These are phyloP conservation scores for Mycena vitilis DNA, from an alignment of 768 basidiomycete genomes.

Conservation along the genomic window DNA sequence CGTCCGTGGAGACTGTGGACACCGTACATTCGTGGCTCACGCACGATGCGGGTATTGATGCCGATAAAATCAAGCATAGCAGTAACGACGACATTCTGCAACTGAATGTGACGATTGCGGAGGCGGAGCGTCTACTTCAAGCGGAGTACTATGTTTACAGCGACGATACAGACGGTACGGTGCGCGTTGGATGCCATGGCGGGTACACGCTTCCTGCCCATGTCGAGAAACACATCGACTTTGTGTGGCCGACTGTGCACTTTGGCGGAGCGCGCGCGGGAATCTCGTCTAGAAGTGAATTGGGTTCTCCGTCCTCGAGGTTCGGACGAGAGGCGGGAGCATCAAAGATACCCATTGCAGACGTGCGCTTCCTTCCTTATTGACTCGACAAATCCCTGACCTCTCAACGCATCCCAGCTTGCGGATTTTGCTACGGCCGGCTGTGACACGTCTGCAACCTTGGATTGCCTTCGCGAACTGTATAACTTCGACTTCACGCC, in stretches of 20 bases:
- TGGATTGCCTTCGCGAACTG: conserved; percentile 28
- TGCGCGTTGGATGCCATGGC: conserved; percentile 20
- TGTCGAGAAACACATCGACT: conserved; percentile 20
- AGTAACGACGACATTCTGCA: conserved; percentile 11
- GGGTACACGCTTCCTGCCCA: conserved; percentile 22
- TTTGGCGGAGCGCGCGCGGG: conserved; percentile 14
- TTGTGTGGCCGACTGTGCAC: conserved; percentile 22
- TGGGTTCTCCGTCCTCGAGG: neutral
- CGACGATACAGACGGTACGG: neutral
- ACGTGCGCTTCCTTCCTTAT: conserved; percentile 8
- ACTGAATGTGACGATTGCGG: conserved; percentile 14
- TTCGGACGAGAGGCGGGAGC: conserved; percentile 29
- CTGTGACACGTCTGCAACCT: conserved; percentile 21
- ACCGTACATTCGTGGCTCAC: conserved; percentile 17
- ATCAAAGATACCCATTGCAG: conserved; percentile 23
- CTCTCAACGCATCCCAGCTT: neutral
- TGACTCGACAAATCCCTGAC: neutral
- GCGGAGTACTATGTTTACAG: conserved; percentile 23
- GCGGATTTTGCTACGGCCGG: conserved; percentile 14
- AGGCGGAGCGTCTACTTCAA: conserved; percentile 17
- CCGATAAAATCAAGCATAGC: conserved; percentile 13
- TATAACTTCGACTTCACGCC: conserved; percentile 31
- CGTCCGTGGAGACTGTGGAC: conserved; percentile 10
- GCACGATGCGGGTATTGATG: conserved; percentile 7
- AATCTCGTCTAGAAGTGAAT: conserved; percentile 14